Evolutionary conservation across 2,329 filamentous ascomycete genomes (phyloP).

Genomic region (Monilinia fructicola): DNA sequence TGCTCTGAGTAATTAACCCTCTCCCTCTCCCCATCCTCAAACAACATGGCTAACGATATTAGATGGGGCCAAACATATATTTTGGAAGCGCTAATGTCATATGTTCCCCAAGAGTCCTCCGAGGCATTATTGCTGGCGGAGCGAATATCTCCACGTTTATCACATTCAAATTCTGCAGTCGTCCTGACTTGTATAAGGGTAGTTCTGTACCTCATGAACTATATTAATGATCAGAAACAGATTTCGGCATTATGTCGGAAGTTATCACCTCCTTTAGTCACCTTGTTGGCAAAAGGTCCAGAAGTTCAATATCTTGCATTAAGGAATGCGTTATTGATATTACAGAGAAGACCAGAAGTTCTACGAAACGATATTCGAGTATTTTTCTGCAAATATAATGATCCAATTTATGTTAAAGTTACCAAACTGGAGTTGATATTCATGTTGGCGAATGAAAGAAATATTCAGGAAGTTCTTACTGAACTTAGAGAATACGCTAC

Average conservation of each 20-base stretch:
- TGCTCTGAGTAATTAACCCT: slow-evolving; percentile 79
- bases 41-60: slow-evolving; percentile 8
- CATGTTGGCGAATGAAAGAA: slow-evolving; percentile 93
- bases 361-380: slow-evolving; percentile 95
- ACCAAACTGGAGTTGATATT: slow-evolving; percentile 98
- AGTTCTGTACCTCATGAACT: slow-evolving; percentile 97
- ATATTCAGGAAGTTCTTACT: slow-evolving; percentile 92
- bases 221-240: slow-evolving; percentile 88
- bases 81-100: slow-evolving; percentile 94
- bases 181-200: slow-evolving; percentile 95
- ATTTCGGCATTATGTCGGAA: slow-evolving; percentile 86
- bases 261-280: slow-evolving; percentile 91
- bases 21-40: background rate
- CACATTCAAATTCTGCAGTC: slow-evolving; percentile 94
- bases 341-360: slow-evolving; percentile 90
- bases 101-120: slow-evolving; percentile 85
- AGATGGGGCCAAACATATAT: slow-evolving; percentile 99
- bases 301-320: slow-evolving; percentile 98
- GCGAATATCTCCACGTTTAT: slow-evolving; percentile 89
- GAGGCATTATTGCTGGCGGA: slow-evolving; percentile 90
- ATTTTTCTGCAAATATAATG: slow-evolving; percentile 99
- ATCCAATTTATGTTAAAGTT: slow-evolving; percentile 98
- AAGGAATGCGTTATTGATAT: slow-evolving; percentile 87
- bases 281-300: slow-evolving; percentile 89
- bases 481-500: slow-evolving; percentile 96